Conservation (phyloP, 1,284 basidiomycete genomes). For the Moesziomyces antarcticus region DNA sequence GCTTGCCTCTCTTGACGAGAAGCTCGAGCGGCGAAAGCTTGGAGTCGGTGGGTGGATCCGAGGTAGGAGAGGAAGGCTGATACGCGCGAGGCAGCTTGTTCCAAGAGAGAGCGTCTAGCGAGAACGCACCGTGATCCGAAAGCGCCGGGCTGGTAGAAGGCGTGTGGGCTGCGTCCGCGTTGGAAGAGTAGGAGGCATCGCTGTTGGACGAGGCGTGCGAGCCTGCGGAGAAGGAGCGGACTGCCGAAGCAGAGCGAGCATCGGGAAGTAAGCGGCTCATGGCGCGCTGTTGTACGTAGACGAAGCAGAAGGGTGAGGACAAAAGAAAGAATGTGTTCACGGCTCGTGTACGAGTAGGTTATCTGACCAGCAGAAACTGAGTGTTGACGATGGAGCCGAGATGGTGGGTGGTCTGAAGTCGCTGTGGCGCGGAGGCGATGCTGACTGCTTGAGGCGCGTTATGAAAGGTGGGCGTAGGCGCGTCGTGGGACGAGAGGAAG, state of each 20-base stretch:
- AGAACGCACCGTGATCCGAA: slow-evolving; percentile 21
- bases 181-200: slow-evolving; percentile 20
- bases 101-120: slow-evolving; percentile 14
- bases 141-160: slow-evolving; percentile 40
- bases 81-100: slow-evolving; percentile 10
- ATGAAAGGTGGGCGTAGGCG: too few species aligned
- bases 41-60: slow-evolving; percentile 4
- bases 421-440: not conserved
- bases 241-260: slow-evolving; percentile 2
- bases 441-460: too few species aligned
- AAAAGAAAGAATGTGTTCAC: not conserved
- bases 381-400: not conserved
- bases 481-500: too few species aligned
- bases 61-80: slow-evolving; percentile 5
- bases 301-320: not conserved
- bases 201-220: slow-evolving; percentile 33
- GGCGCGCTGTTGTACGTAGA: not conserved
- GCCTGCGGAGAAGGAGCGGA: slow-evolving; percentile 32
- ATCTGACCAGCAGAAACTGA: not conserved
- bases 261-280: not conserved
- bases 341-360: not conserved
- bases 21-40: slow-evolving; percentile 42
- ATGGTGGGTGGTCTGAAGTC: not conserved
- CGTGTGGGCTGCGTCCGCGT: slow-evolving; percentile 9
- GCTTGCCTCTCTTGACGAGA: slow-evolving; percentile 45